Percentiles rank a stretch among this genome's conserved stretches.
phyloP scores from a whole-genome alignment of 306 rosid species.

The Morella rubra region DNA sequence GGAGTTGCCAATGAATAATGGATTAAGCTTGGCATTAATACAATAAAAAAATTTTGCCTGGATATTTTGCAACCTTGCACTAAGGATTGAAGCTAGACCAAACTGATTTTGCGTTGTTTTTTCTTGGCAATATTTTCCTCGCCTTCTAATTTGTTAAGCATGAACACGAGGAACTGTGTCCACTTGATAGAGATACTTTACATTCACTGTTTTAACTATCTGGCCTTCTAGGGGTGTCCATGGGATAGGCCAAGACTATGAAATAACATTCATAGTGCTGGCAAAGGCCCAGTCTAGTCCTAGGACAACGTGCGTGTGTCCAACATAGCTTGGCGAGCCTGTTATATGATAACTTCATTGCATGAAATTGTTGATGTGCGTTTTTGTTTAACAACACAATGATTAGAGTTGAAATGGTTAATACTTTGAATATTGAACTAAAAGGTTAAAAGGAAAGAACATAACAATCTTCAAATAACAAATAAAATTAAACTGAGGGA shows the following conservation, averaged over 20 bases:
- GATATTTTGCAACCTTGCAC: slow-evolving; percentile 7
- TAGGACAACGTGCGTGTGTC: not conserved
- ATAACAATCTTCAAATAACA: too few species aligned
- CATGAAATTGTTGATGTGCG: not conserved
- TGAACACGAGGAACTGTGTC: not conserved
- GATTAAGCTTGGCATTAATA: slow-evolving; percentile 14
- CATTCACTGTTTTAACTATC: slow-evolving; percentile 18
- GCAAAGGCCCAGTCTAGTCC: not conserved
- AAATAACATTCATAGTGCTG: not conserved
- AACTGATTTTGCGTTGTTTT: not conserved
- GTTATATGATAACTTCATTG: not conserved
- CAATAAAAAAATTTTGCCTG: slow-evolving; percentile 7
- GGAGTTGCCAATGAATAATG: slow-evolving; percentile 12
- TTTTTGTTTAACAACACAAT: not conserved
- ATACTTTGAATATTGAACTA: not conserved
- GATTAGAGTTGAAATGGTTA: not conserved
- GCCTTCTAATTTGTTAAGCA: slow-evolving; percentile 3
- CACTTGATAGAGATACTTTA: slow-evolving; percentile 17
- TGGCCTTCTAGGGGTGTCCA: slow-evolving; percentile 11
- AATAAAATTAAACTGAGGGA: too few species aligned
- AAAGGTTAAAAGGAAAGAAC: not conserved
- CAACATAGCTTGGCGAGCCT: not conserved
- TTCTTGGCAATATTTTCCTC: slow-evolving; percentile 5
- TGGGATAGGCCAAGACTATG: not conserved
- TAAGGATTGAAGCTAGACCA: not conserved